These are phyloP conservation scores for Pholiota molesta DNA, from an alignment of 768 basidiomycete genomes.

Conservation along the genomic window DNA sequence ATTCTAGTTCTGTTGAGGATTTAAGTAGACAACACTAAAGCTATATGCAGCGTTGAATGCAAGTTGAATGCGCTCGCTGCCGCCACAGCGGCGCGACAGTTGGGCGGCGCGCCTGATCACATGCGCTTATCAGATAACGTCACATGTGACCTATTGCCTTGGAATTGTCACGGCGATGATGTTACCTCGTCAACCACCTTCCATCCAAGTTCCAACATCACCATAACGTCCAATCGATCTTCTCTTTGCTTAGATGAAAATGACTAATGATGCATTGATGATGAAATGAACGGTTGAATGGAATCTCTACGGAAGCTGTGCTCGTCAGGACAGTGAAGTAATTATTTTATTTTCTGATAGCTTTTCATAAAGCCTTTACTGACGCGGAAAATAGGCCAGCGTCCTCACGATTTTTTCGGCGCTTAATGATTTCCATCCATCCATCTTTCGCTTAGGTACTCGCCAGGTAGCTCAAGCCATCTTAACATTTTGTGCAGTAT, in stretches of 20 bases:
- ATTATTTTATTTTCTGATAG: too few relatives aligned
- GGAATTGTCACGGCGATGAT: neutral
- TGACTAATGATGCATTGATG: neutral
- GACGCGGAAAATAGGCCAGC: too few relatives aligned
- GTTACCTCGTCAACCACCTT: neutral
- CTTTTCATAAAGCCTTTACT: too few relatives aligned
- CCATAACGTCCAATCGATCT: neutral
- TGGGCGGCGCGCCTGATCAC: neutral
- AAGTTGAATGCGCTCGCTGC: too few relatives aligned
- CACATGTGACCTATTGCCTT: neutral
- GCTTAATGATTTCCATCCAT: neutral
- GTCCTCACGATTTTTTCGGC: neutral
- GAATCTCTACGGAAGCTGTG: neutral
- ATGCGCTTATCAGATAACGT: neutral
- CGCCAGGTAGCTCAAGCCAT: neutral
- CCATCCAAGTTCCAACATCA: neutral
- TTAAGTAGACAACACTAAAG: too few relatives aligned
- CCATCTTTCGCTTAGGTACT: neutral
- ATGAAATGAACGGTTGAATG: neutral
- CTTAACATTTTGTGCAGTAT: neutral
- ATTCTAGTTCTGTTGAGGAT: too few relatives aligned
- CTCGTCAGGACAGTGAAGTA: too few relatives aligned
- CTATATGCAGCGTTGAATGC: too few relatives aligned
- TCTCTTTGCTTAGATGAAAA: neutral
- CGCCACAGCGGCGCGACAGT: neutral